A percentile compares a stretch with the other conserved stretches of the same genome.
Conservation (phyloP, 2,329 filamentous ascomycete genomes). For the Epichloe glyceriae region DNA sequence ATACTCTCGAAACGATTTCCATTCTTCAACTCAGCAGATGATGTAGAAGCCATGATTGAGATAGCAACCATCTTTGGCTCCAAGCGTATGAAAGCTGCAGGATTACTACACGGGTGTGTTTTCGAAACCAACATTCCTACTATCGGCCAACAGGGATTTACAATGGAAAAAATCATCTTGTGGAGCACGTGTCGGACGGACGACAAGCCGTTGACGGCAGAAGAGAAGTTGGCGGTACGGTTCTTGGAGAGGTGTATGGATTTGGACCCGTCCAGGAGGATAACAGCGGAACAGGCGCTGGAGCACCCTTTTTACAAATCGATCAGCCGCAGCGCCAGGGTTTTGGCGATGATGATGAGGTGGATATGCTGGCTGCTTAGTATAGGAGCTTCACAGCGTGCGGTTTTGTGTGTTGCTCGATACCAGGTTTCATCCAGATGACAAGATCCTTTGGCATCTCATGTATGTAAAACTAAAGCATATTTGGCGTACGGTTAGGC, state of each 20-base stretch:
- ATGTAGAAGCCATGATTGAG: slow-evolving; percentile 94
- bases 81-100: slow-evolving; percentile 70
- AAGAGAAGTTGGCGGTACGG: slow-evolving; percentile 59
- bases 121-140: slow-evolving; percentile 91
- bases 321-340: slow-evolving; percentile 17
- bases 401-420: not conserved
- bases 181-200: slow-evolving; percentile 80
- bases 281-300: slow-evolving; percentile 63
- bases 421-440: not conserved
- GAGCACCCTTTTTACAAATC: slow-evolving; percentile 53
- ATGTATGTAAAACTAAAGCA: slow-evolving; percentile 1
- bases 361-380: slow-evolving; percentile 32
- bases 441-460: not conserved
- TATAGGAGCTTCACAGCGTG: not conserved
- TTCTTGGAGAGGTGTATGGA: slow-evolving; percentile 66
- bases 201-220: slow-evolving; percentile 40
- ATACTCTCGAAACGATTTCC: slow-evolving; percentile 86
- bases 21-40: slow-evolving; percentile 98
- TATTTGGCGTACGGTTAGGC: not conserved
- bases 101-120: slow-evolving; percentile 75
- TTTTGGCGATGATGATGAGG: slow-evolving; percentile 37
- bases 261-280: slow-evolving; percentile 58
- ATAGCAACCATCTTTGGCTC: slow-evolving; percentile 90
- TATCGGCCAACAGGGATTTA: slow-evolving; percentile 73
- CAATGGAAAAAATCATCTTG: slow-evolving; percentile 82